Base-by-base conservation (phyloP, 306 rosid genomes). In the Cucurbita moschata region DNA sequence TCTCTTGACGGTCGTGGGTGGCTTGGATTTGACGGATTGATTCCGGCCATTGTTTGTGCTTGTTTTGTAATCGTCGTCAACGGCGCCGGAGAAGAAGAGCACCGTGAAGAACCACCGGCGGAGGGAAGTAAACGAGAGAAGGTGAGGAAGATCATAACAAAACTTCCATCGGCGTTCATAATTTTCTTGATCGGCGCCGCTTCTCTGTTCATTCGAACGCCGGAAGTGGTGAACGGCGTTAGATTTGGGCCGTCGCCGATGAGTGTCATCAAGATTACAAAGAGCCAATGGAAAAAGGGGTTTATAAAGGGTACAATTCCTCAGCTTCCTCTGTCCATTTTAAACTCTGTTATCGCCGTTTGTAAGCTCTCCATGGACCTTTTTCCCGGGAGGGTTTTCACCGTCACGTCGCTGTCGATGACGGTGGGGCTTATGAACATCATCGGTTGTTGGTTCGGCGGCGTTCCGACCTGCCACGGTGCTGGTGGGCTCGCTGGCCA, bases 401-500 rank as follows among this genome's bases (percentile, higher is more conserved):
- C 92, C 10, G 87, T 77, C 40, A 91, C 92, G 1, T 88, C 92
- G 10, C 71, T 91, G 3, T 85, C 97, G 1, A 84, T 88, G n/a
- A 91, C 92, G 0, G 97, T 91, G 6, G 97, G 97, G 73, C 46
- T 86, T 47, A 91, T 91, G 96, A 91, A 91, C 79, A 51, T 88
- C 9, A 60, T 84, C 5, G 97, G 97, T 7, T 83, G 87, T 26
- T 91, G 97, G 97, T 87, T 91, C 76, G 97, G 92, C 12, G 91
- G 88, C 38, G 82, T 91, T 87, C 97, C 97, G 8, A 9, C 84
- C 53, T 91, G 97, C 67, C 96, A 88, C 65, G 96, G 97, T 0
- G 96, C 92, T 0, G 97, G 97, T 6, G 97, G 97, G 18, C 38
- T 91, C 2, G 97, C 97, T 0, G 92, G 97, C 21, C 97, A 91